A percentile compares a stretch with the other conserved stretches of the same genome.
phyloP scores from a whole-genome alignment of 1,284 basidiomycete genomes.

The Coniferiporia weirii region DNA sequence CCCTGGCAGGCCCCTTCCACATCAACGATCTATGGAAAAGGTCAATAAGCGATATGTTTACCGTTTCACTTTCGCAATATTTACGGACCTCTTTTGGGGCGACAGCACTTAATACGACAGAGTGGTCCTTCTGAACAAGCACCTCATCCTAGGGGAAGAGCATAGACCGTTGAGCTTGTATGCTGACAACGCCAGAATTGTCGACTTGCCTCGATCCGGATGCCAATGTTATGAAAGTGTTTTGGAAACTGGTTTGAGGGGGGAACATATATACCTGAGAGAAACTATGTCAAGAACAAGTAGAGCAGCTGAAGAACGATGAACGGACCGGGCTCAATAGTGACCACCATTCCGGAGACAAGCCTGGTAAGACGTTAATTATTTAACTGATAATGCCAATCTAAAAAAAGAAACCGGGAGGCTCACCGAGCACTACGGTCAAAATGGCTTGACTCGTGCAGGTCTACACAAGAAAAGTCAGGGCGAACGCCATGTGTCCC shows the following conservation, averaged over 20 bases:
- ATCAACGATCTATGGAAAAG: constrained; percentile 56
- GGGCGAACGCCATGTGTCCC: neutral
- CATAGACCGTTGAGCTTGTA: no score
- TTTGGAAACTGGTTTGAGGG: constrained; percentile 71
- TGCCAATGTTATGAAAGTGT: constrained; percentile 83
- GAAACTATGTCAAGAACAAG: neutral
- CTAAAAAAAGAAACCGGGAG: constrained; percentile 1
- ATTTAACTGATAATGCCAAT: constrained; percentile 5
- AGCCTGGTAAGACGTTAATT: constrained; percentile 20
- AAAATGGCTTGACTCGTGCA: constrained; percentile 68
- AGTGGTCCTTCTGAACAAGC: constrained; percentile 63
- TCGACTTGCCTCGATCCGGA: constrained; percentile 74
- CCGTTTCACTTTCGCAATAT: constrained; percentile 2
- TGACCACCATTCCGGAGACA: constrained; percentile 86
- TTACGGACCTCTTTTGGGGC: constrained; percentile 81
- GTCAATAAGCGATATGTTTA: constrained; percentile 9
- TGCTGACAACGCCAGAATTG: no score
- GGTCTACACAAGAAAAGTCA: constrained; percentile 43
- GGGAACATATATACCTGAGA: constrained; percentile 76
- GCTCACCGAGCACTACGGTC: constrained; percentile 40
- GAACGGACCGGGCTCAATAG: constrained; percentile 67
- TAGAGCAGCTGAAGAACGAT: neutral
- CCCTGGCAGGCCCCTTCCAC: constrained; percentile 87
- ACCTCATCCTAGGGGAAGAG: constrained; percentile 76
- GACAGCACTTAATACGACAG: constrained; percentile 64